Conservation (phyloP, 306 rosid genomes). For the Comarum palustre region DNA sequence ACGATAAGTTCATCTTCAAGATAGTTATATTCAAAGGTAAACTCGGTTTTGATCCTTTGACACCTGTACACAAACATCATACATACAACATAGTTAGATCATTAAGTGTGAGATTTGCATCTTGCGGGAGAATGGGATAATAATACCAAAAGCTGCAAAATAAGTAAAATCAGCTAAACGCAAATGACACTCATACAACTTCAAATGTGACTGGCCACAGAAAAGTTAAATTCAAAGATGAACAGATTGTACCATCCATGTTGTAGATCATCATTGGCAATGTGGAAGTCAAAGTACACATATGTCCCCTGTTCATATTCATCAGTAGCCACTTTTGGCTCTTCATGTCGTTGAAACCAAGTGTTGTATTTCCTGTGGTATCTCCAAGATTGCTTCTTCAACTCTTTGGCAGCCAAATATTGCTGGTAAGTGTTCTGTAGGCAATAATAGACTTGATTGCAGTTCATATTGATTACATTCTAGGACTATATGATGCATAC, state of each 20-base stretch:
- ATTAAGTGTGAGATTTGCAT: not conserved
- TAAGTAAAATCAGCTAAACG: not conserved
- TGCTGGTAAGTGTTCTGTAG: slow-evolving; percentile 90
- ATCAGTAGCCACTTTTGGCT: slow-evolving; percentile 97
- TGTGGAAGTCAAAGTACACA: slow-evolving; percentile 89
- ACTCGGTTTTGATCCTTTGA: slow-evolving; percentile 90
- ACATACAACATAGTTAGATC: not conserved
- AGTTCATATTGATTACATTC: slow-evolving; percentile 15
- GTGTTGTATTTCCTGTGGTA: slow-evolving; percentile 90
- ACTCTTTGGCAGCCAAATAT: slow-evolving; percentile 95
- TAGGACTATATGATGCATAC: not conserved
- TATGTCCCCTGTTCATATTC: slow-evolving; percentile 96
- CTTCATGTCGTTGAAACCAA: slow-evolving; percentile 98
- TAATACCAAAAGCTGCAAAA: not conserved
- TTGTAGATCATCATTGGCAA: slow-evolving; percentile 76
- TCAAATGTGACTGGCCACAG: slow-evolving; percentile 16
- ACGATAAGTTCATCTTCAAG: slow-evolving; percentile 91
- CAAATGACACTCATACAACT: not conserved
- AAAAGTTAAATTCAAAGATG: not conserved
- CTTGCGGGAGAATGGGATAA: not conserved
- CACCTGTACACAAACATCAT: slow-evolving; percentile 64
- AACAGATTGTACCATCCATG: slow-evolving; percentile 79
- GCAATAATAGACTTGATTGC: slow-evolving; percentile 23
- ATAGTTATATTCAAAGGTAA: slow-evolving; percentile 87
- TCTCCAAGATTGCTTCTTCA: slow-evolving; percentile 99